Conservation (phyloP, 306 rosid species). For the Glycine soja region DNA sequence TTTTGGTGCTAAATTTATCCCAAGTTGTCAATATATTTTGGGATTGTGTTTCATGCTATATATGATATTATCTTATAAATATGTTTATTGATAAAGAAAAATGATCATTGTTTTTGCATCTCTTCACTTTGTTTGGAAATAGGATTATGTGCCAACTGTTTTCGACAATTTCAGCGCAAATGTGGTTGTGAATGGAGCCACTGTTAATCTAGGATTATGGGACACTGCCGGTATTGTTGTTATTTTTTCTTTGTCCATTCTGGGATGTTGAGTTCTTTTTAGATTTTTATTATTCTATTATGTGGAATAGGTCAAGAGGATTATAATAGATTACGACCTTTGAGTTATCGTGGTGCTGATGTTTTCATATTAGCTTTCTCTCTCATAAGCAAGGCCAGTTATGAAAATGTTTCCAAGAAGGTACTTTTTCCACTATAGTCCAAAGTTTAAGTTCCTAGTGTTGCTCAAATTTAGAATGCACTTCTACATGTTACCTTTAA, state of each 20-base stretch:
- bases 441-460: neutral
- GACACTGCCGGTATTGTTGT: constrained; percentile 86
- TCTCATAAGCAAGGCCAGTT: constrained; percentile 76
- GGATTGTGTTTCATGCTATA: neutral
- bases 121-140: constrained; percentile 55
- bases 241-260: constrained; percentile 13
- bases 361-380: constrained; percentile 76
- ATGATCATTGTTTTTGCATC: constrained; percentile 14
- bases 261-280: constrained; percentile 8
- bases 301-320: constrained; percentile 71
- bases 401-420: constrained; percentile 80
- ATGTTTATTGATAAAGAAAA: constrained; percentile 18
- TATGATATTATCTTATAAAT: neutral
- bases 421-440: constrained; percentile 33
- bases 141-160: constrained; percentile 98
- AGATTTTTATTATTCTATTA: constrained; percentile 57
- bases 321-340: constrained; percentile 71
- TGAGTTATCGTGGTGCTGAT: constrained; percentile 80
- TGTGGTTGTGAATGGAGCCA: constrained; percentile 95
- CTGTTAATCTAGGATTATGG: constrained; percentile 98
- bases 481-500: constrained; percentile 20
- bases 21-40: neutral
- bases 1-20: constrained; percentile 20
- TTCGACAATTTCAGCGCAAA: constrained; percentile 99
- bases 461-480: constrained; percentile 21